phyloP scores from a whole-genome alignment of 202 grass and related monocot genomes.

The Musa balbisiana region DNA sequence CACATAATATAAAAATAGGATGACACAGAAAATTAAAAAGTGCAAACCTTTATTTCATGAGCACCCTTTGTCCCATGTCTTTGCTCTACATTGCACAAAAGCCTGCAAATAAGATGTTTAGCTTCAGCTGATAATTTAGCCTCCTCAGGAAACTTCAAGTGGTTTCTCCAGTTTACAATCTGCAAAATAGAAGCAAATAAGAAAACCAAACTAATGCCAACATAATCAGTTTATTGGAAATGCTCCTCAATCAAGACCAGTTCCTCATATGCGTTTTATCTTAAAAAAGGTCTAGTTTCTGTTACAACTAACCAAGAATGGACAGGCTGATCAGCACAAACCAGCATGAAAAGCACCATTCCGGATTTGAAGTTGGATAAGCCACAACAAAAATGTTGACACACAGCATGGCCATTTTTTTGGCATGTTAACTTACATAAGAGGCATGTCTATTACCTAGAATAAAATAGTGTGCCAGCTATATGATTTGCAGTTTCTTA shows the following conservation, averaged over 20 bases:
- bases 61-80: constrained; percentile 70
- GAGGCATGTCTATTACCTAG: neutral
- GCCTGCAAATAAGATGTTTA: constrained; percentile 60
- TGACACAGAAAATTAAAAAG: neutral
- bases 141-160: constrained; percentile 78
- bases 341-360: neutral
- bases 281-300: neutral
- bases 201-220: neutral
- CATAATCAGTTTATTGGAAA: neutral
- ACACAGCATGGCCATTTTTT: too few species aligned
- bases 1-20: neutral
- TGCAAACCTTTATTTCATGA: constrained; percentile 63
- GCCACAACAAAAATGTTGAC: too few species aligned
- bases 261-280: too few species aligned
- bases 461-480: too few species aligned
- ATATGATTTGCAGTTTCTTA: too few species aligned
- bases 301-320: neutral
- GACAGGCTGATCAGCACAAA: neutral
- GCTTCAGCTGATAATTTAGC: constrained; percentile 53
- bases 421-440: neutral
- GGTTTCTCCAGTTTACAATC: constrained; percentile 84
- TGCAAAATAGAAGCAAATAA: constrained; percentile 21
- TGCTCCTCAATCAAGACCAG: neutral
- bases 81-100: constrained; percentile 65
- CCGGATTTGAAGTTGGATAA: too few species aligned